phyloP scores from a whole-genome alignment of 2,329 filamentous ascomycete genomes.

The Claviceps pusilla region DNA sequence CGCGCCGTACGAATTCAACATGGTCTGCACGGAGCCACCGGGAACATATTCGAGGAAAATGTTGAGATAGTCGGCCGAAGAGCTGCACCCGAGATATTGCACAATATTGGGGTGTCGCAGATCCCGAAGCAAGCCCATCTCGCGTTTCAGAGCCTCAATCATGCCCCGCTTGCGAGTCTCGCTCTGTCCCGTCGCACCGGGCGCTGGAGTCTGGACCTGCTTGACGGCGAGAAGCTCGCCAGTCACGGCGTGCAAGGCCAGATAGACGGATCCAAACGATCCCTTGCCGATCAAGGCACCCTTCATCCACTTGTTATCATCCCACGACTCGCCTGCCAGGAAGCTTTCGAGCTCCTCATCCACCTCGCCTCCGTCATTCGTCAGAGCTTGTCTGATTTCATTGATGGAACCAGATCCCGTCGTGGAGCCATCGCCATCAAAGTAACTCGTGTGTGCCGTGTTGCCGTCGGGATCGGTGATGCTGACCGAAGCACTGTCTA shows the following conservation, averaged over 20 bases:
- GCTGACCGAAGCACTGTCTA: constrained; percentile 38
- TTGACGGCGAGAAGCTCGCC: constrained; percentile 97
- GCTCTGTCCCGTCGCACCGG: constrained; percentile 62
- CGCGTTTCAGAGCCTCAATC: constrained; percentile 92
- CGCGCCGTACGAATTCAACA: constrained; percentile 96
- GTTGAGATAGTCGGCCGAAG: constrained; percentile 81
- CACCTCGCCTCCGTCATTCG: constrained; percentile 79
- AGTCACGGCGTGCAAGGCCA: constrained; percentile 88
- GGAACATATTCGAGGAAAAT: constrained; percentile 99
- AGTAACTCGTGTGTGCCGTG: constrained; percentile 60
- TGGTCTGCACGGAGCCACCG: constrained; percentile 90
- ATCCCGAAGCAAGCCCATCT: constrained; percentile 86
- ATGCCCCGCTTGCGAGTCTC: constrained; percentile 93
- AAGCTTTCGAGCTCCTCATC: constrained; percentile 85
- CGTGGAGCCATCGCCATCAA: constrained; percentile 64
- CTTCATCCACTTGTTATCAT: constrained; percentile 98
- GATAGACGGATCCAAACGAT: constrained; percentile 89
- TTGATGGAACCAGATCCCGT: constrained; percentile 61
- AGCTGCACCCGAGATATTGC: constrained; percentile 90
- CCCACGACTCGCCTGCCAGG: constrained; percentile 83
- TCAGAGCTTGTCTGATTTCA: constrained; percentile 71
- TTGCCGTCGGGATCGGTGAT: constrained; percentile 67
- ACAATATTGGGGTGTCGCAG: constrained; percentile 95
- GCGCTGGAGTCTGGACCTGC: constrained; percentile 80
- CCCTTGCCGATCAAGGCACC: constrained; percentile 92